A percentile compares a stretch with the other conserved stretches of the same genome.
These are phyloP conservation scores for Microthyrium microscopicum DNA, from an alignment of 2,329 filamentous ascomycete species.

Conservation along the genomic window DNA sequence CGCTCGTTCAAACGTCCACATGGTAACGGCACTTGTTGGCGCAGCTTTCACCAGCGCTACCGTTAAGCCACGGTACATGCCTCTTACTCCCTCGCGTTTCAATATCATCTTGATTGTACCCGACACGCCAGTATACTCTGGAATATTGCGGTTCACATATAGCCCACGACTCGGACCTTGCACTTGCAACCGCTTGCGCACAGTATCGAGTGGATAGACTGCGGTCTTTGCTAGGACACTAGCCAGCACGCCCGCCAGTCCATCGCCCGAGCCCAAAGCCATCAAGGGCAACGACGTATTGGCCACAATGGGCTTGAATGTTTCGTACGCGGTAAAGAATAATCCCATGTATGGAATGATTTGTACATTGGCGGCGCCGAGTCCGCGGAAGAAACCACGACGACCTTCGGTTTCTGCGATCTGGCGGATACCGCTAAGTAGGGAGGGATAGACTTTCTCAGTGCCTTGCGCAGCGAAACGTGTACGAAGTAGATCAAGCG, in stretches of 20 bases:
- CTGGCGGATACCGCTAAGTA: constrained; percentile 50
- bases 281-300: constrained; percentile 38
- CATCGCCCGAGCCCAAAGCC: constrained; percentile 60
- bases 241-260: constrained; percentile 62
- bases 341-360: constrained; percentile 95
- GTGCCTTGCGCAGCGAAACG: constrained; percentile 90
- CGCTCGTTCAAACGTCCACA: constrained; percentile 82
- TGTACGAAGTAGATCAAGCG: constrained; percentile 80
- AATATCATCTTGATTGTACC: constrained; percentile 53
- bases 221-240: constrained; percentile 72
- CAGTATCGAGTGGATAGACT: constrained; percentile 84
- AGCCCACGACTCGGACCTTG: constrained; percentile 68
- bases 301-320: constrained; percentile 33
- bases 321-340: constrained; percentile 85
- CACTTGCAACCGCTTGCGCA: constrained; percentile 84
- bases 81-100: constrained; percentile 54
- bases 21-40: constrained; percentile 78
- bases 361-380: constrained; percentile 66
- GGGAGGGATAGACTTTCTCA: constrained; percentile 59
- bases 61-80: constrained; percentile 72
- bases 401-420: constrained; percentile 62
- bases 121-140: constrained; percentile 56
- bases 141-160: constrained; percentile 80
- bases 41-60: constrained; percentile 88
- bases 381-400: constrained; percentile 72